These are phyloP conservation scores for Mycosphaerella arachidis DNA, from an alignment of 2,329 filamentous ascomycete genomes.

Conservation along the genomic window DNA sequence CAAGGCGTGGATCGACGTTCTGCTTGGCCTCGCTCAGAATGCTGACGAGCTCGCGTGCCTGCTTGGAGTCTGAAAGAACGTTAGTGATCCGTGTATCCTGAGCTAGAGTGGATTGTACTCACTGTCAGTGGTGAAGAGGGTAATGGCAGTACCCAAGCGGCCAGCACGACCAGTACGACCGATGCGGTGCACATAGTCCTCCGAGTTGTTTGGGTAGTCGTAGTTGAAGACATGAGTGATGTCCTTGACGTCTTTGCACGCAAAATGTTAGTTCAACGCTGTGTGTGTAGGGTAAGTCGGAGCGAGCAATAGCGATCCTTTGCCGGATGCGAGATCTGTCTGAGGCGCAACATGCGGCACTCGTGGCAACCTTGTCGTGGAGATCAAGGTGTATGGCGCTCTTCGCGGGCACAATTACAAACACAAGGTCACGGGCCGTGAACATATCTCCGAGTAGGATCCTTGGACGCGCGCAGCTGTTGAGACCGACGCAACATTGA, in stretches of 20 bases:
- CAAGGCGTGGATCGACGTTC: constrained; percentile 90
- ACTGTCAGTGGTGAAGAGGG: constrained; percentile 99
- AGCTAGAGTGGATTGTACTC: constrained; percentile 46
- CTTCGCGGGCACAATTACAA: constrained; percentile 31
- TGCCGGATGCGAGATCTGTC: constrained; percentile 46
- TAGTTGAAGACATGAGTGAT: constrained; percentile 99
- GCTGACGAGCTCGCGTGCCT: constrained; percentile 88
- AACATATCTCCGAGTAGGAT: constrained; percentile 58
- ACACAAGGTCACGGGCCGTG: constrained; percentile 45
- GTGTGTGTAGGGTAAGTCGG: constrained; percentile 32
- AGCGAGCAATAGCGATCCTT: constrained; percentile 48
- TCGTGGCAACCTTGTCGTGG: constrained; percentile 24
- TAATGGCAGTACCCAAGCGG: constrained; percentile 92
- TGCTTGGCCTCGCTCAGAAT: constrained; percentile 97
- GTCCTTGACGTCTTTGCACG: constrained; percentile 95
- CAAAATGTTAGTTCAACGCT: constrained; percentile 41
- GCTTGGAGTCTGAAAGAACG: constrained; percentile 44
- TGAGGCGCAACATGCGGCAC: constrained; percentile 30
- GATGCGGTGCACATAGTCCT: constrained; percentile 66
- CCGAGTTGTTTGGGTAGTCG: constrained; percentile 94
- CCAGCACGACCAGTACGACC: constrained; percentile 69
- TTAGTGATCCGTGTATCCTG: constrained; percentile 30
- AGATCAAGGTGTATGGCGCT: constrained; percentile 22
- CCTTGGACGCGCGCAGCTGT: constrained; percentile 68
- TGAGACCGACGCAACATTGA: constrained; percentile 51